phyloP scores from a whole-genome alignment of 225 moss, liverwort and hornwort species.

The Takakia lepidozioides region DNA sequence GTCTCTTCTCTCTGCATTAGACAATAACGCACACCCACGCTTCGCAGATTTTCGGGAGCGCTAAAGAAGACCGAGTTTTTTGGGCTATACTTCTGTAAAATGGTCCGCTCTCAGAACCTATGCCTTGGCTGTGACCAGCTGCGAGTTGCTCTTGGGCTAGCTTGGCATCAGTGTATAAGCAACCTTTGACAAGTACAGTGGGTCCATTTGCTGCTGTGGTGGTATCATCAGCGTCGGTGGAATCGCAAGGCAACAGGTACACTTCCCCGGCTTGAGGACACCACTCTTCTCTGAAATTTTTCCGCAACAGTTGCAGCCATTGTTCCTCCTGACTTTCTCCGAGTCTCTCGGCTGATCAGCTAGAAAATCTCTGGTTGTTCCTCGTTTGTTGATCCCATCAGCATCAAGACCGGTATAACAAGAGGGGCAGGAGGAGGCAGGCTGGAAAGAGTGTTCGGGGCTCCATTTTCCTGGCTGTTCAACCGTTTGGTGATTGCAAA shows the following conservation, averaged over 20 bases:
- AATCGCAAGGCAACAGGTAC: too few species aligned
- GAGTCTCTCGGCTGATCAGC: too few species aligned
- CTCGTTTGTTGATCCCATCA: too few species aligned
- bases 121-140: conserved; percentile 6
- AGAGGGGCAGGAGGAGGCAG: neutral
- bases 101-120: conserved; percentile 3
- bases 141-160: conserved; percentile 44
- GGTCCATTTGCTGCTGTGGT: conserved; percentile 14
- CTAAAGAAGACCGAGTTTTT: conserved; percentile 4
- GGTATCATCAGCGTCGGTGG: conserved; percentile 67
- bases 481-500: conserved; percentile 62
- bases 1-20: conserved; percentile 45
- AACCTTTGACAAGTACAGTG: conserved; percentile 49
- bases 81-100: conserved; percentile 5
- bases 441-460: too few species aligned
- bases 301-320: too few species aligned
- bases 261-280: too few species aligned
- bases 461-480: too few species aligned
- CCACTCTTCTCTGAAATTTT: too few species aligned
- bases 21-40: conserved; percentile 48
- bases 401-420: conserved; percentile 19
- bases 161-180: conserved; percentile 42
- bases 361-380: too few species aligned
- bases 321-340: conserved; percentile 9
- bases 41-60: neutral